Evolutionary conservation across 2,329 filamentous ascomycete genomes (phyloP).

Genomic region (Colletotrichum neosansevieriae): DNA sequence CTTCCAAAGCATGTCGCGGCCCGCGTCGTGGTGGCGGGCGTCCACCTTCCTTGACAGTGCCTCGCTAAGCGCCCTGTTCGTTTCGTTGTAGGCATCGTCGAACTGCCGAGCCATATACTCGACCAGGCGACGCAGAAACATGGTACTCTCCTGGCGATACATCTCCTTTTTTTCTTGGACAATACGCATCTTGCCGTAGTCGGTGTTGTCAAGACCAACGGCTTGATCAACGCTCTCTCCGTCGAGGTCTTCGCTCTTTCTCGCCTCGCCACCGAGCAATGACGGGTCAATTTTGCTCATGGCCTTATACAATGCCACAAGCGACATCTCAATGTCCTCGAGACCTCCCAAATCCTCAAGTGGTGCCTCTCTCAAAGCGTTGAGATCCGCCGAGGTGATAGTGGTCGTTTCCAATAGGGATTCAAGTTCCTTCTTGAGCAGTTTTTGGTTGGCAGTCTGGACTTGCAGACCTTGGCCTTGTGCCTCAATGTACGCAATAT

Average conservation of each 20-base stretch:
- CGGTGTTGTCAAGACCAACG: slow-evolving; percentile 63
- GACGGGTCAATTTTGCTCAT: slow-evolving; percentile 94
- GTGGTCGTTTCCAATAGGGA: slow-evolving; percentile 91
- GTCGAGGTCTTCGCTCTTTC: slow-evolving; percentile 62
- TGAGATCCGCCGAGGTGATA: slow-evolving; percentile 81
- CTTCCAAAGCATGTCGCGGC: slow-evolving; percentile 83
- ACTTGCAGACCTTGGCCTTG: slow-evolving; percentile 97
- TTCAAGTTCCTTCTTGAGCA: slow-evolving; percentile 89
- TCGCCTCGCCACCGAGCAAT: slow-evolving; percentile 66
- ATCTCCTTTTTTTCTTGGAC: slow-evolving; percentile 94
- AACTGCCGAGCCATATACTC: slow-evolving; percentile 88
- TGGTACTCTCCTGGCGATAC: slow-evolving; percentile 80
- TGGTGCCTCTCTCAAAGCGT: slow-evolving; percentile 78
- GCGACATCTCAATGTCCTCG: slow-evolving; percentile 79
- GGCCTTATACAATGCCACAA: slow-evolving; percentile 89
- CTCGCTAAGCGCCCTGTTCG: slow-evolving; percentile 72
- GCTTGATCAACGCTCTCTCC: slow-evolving; percentile 56
- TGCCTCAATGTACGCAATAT: slow-evolving; percentile 96
- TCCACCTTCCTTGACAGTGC: slow-evolving; percentile 77
- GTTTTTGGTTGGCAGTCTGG: slow-evolving; percentile 95
- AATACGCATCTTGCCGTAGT: slow-evolving; percentile 91
- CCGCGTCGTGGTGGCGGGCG: slow-evolving; percentile 75
- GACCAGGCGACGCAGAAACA: slow-evolving; percentile 83
- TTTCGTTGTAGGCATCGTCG: slow-evolving; percentile 78
- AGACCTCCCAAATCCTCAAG: slow-evolving; percentile 79